Conservation (phyloP, 331 rosid species). For the Acacia pycnantha region DNA sequence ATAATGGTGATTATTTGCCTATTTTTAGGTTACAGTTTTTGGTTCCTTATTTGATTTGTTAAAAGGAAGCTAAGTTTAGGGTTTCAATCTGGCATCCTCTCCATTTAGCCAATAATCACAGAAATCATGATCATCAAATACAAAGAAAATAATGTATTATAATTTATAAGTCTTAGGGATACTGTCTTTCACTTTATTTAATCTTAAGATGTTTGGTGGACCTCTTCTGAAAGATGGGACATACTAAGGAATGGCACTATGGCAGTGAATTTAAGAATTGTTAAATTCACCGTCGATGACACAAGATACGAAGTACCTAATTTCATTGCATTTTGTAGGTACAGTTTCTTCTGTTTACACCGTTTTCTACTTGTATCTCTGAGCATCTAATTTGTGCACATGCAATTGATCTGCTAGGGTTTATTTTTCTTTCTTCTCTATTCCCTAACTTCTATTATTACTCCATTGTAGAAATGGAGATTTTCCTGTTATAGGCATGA, state of each 20-base stretch:
- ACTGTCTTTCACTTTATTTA: background rate
- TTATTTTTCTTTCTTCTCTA: background rate
- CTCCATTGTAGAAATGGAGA: conserved; percentile 42
- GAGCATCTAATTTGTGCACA: background rate
- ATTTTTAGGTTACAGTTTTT: background rate
- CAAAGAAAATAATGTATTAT: background rate
- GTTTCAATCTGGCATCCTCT: background rate
- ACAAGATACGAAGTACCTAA: background rate
- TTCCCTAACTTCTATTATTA: conserved; percentile 19
- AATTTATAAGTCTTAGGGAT: background rate
- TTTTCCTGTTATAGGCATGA: conserved; percentile 39
- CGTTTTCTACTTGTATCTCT: background rate
- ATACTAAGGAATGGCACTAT: background rate
- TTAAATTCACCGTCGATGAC: background rate
- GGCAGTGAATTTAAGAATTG: background rate
- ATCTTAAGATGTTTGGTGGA: background rate
- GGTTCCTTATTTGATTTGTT: background rate
- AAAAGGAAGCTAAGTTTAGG: background rate
- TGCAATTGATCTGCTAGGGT: conserved; percentile 12
- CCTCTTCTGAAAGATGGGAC: background rate
- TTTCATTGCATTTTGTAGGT: background rate
- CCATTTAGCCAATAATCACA: background rate
- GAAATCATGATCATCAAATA: background rate
- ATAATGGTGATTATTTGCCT: background rate
- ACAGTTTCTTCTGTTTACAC: background rate